These are phyloP conservation scores for Neonectria neomacrospora DNA, from an alignment of 2,329 filamentous ascomycete species.

Conservation along the genomic window DNA sequence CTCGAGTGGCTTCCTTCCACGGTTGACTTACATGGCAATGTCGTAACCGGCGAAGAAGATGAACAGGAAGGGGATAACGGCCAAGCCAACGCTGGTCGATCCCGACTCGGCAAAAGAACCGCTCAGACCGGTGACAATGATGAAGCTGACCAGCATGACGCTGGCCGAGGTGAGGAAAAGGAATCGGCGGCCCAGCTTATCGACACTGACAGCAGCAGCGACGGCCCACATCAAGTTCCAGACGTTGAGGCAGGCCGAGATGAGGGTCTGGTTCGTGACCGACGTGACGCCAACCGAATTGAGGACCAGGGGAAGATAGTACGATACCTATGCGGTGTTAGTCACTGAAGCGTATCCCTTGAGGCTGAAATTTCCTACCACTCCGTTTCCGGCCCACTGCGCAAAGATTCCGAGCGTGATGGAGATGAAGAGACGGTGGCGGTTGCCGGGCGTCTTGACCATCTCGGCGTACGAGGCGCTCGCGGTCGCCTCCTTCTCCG, in stretches of 20 bases:
- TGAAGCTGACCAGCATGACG: constrained; percentile 52
- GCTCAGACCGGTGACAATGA: constrained; percentile 53
- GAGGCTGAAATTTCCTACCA: constrained; percentile 40
- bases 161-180: constrained; percentile 52
- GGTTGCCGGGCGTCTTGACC: constrained; percentile 32
- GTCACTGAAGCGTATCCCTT: neutral
- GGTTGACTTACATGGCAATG: constrained; percentile 50
- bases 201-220: constrained; percentile 51
- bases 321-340: constrained; percentile 25
- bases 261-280: constrained; percentile 52
- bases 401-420: constrained; percentile 45
- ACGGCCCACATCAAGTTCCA: constrained; percentile 52
- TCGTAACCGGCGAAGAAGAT: constrained; percentile 58
- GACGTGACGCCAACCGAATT: constrained; percentile 51
- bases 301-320: constrained; percentile 54
- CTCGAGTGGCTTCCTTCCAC: rapidly evolving
- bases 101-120: constrained; percentile 45
- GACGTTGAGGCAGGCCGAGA: constrained; percentile 55
- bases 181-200: constrained; percentile 53
- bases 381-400: constrained; percentile 48
- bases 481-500: constrained; percentile 38
- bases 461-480: constrained; percentile 33
- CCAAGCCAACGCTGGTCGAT: constrained; percentile 51
- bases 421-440: constrained; percentile 35
- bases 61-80: constrained; percentile 60